Percentiles rank a stretch among this genome's conserved stretches.
Evolutionary conservation across 495 filamentous ascomycete species (phyloP).

Genomic region (Filosporella fistucella): DNA sequence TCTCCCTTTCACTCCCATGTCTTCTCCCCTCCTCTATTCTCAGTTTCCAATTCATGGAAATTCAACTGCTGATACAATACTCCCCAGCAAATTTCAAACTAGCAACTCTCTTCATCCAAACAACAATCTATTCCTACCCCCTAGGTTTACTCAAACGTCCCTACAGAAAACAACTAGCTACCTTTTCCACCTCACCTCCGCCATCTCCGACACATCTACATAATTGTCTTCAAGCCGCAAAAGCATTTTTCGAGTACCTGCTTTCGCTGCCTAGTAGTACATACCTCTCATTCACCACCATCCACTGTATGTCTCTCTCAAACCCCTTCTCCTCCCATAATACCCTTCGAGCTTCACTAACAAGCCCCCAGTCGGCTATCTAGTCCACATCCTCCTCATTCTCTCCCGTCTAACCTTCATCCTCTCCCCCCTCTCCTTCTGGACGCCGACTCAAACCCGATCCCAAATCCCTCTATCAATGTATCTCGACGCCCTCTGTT

Average conservation of each 20-base stretch:
- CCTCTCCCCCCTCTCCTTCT: constrained; percentile 23
- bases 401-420: constrained; percentile 30
- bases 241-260: constrained; percentile 27
- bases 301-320: constrained; percentile 22
- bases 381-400: constrained; percentile 27
- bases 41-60: too few species aligned
- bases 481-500: constrained; percentile 23
- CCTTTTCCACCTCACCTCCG: constrained; percentile 10
- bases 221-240: constrained; percentile 26
- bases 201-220: constrained; percentile 25
- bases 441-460: constrained; percentile 13
- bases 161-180: constrained; percentile 13
- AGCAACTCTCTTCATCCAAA: too few species aligned
- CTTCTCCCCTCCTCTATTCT: too few species aligned
- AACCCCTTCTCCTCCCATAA: too few species aligned
- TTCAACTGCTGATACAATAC: too few species aligned
- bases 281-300: constrained; percentile 23
- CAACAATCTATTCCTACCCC: constrained; percentile 25
- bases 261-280: constrained; percentile 19
- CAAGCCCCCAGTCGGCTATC: too few species aligned
- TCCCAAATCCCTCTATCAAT: constrained; percentile 13
- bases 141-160: constrained; percentile 24
- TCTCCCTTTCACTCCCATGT: too few species aligned
- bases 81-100: too few species aligned
- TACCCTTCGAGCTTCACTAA: too few species aligned